A percentile compares a stretch with the other conserved stretches of the same genome.
Conservation (phyloP, 306 rosid species). For the Acmispon strigosus region DNA sequence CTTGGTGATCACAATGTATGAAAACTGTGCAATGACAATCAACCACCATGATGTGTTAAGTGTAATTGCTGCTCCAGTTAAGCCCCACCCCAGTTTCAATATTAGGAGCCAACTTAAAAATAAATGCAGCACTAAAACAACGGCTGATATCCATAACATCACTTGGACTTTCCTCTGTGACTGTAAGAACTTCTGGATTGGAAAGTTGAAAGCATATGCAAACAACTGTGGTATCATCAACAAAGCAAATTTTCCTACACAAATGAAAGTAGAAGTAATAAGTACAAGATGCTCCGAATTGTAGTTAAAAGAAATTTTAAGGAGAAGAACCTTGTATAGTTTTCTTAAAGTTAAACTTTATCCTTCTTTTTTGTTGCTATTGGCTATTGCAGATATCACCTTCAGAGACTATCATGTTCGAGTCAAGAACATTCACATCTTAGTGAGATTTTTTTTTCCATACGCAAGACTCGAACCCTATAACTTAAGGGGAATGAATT, state of each 20-base stretch:
- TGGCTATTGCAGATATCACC: too few species aligned
- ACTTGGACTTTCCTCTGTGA: conserved; percentile 62
- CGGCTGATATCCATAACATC: conserved; percentile 45
- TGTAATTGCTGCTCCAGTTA: conserved; percentile 57
- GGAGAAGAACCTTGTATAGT: background rate
- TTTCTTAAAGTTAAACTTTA: too few species aligned
- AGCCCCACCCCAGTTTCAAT: conserved; percentile 51
- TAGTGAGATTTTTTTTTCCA: too few species aligned
- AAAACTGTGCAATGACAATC: conserved; percentile 34
- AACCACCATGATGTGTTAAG: conserved; percentile 72
- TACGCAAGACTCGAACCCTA: too few species aligned
- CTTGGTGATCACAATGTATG: conserved; percentile 53
- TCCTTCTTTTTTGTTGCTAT: too few species aligned
- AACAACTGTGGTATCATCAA: conserved; percentile 76
- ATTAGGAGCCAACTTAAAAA: conserved; percentile 61
- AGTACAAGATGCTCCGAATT: background rate
- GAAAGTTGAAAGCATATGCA: conserved; percentile 66
- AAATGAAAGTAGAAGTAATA: background rate
- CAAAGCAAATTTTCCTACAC: conserved; percentile 54
- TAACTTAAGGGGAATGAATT: too few species aligned
- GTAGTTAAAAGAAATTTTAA: background rate
- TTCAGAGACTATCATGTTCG: too few species aligned
- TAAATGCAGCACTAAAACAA: conserved; percentile 38
- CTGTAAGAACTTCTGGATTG: conserved; percentile 70
- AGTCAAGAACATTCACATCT: too few species aligned